A percentile compares a stretch with the other conserved stretches of the same genome.
Conservation (phyloP, 768 basidiomycete genomes). For the Macrocybe gigantea region DNA sequence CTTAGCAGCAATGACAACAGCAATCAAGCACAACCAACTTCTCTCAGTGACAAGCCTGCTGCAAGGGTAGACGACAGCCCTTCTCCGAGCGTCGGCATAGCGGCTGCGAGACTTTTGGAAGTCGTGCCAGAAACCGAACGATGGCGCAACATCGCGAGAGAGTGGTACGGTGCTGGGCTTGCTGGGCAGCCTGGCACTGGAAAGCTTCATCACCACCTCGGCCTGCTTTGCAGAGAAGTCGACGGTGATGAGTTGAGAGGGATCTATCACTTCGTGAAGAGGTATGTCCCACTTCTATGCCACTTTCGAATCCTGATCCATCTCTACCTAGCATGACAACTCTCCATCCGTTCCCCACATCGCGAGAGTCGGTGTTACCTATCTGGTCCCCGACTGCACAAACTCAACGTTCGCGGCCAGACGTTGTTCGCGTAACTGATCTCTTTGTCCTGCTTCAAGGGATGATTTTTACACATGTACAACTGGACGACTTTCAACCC, state of each 20-base stretch:
- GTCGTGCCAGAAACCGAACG: constrained; percentile 89
- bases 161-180: constrained; percentile 90
- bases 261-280: constrained; percentile 93
- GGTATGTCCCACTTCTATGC: constrained; percentile 42
- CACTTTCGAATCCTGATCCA: constrained; percentile 4
- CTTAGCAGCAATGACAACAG: constrained; percentile 8
- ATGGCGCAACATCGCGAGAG: constrained; percentile 84
- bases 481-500: constrained; percentile 85
- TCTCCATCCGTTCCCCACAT: constrained; percentile 79
- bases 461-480: constrained; percentile 94
- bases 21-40: constrained; percentile 13
- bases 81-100: constrained; percentile 77
- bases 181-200: constrained; percentile 91
- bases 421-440: constrained; percentile 58
- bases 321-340: constrained; percentile 70
- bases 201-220: constrained; percentile 91
- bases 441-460: constrained; percentile 92
- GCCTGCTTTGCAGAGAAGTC: constrained; percentile 78
- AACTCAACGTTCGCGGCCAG: constrained; percentile 67
- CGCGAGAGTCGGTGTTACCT: constrained; percentile 84
- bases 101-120: constrained; percentile 75
- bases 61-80: constrained; percentile 60
- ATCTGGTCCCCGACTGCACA: constrained; percentile 82
- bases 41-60: constrained; percentile 42
- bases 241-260: constrained; percentile 78